Conservation (phyloP, 371 early-diverging fungal genomes). For the Mucor racemosus region DNA sequence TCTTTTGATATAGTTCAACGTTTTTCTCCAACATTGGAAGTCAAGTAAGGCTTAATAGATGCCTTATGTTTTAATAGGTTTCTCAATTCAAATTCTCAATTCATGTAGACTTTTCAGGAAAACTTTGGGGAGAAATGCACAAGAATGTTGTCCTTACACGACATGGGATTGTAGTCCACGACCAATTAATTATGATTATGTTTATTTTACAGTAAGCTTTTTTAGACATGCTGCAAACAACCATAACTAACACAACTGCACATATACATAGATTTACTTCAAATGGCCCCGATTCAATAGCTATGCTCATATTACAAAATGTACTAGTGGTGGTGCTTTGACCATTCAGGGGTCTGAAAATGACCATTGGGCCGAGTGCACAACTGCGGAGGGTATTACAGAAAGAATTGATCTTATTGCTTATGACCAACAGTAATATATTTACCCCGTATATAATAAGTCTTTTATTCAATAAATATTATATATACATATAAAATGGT, state of each 20-base stretch:
- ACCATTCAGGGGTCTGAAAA: neutral
- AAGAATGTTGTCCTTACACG: conserved; percentile 21
- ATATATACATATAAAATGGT: neutral
- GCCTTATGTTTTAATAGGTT: too few species aligned
- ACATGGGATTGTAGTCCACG: conserved; percentile 11
- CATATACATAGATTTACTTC: neutral
- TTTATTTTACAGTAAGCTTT: conserved; percentile 12
- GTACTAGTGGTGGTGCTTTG: conserved; percentile 19
- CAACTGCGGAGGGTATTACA: neutral
- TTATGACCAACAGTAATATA: too few species aligned
- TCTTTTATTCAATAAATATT: neutral
- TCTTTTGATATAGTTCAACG: neutral
- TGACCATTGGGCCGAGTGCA: conserved; percentile 10
- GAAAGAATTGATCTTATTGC: neutral
- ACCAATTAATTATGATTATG: neutral
- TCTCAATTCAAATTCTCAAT: too few species aligned
- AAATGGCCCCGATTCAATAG: neutral
- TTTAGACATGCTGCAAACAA: neutral
- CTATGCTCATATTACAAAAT: neutral
- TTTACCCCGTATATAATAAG: neutral
- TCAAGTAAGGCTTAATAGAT: neutral
- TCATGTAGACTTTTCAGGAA: conserved; percentile 7
- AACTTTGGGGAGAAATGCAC: neutral
- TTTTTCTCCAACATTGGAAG: neutral
- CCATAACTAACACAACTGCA: neutral